phyloP scores from a whole-genome alignment of 2,329 filamentous ascomycete genomes.

The Xylariaceae sp. region DNA sequence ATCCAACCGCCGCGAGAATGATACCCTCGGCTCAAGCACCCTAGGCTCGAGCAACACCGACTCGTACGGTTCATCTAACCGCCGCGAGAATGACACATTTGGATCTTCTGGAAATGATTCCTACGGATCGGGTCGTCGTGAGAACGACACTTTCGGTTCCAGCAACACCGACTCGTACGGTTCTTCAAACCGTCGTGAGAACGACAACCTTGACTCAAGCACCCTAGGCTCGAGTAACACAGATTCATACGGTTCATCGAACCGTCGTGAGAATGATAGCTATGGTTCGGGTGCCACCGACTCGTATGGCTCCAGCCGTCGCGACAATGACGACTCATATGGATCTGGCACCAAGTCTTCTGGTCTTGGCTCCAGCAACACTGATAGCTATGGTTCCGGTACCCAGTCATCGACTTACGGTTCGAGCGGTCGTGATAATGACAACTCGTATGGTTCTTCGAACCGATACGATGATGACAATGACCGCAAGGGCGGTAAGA shows the following conservation, averaged over 20 bases:
- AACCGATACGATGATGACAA: constrained; percentile 7
- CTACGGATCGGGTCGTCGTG: constrained; percentile 13
- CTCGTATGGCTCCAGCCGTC: constrained; percentile 4
- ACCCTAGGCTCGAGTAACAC: constrained; percentile 6
- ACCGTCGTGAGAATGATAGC: constrained; percentile 3
- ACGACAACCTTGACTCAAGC: constrained; percentile 9
- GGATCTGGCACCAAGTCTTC: constrained; percentile 12
- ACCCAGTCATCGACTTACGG: constrained; percentile 8
- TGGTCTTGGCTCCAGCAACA: constrained; percentile 15
- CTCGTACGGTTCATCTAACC: constrained; percentile 6
- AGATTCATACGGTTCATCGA: constrained; percentile 7
- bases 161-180: neutral
- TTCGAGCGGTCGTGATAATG: constrained; percentile 12
- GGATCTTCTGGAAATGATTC: constrained; percentile 25
- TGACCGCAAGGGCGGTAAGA: constrained; percentile 10
- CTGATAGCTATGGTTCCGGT: constrained; percentile 3
- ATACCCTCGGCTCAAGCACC: constrained; percentile 15
- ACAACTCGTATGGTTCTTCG: constrained; percentile 9
- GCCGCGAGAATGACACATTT: constrained; percentile 4
- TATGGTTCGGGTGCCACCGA: constrained; percentile 20
- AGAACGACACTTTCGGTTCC: constrained; percentile 14
- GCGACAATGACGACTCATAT: constrained; percentile 4
- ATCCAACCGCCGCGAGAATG: constrained; percentile 10
- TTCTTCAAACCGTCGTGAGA: constrained; percentile 5
- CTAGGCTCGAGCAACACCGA: constrained; percentile 9